These are phyloP conservation scores for Cercospora zeina DNA, from an alignment of 2,329 filamentous ascomycete species.

Conservation along the genomic window DNA sequence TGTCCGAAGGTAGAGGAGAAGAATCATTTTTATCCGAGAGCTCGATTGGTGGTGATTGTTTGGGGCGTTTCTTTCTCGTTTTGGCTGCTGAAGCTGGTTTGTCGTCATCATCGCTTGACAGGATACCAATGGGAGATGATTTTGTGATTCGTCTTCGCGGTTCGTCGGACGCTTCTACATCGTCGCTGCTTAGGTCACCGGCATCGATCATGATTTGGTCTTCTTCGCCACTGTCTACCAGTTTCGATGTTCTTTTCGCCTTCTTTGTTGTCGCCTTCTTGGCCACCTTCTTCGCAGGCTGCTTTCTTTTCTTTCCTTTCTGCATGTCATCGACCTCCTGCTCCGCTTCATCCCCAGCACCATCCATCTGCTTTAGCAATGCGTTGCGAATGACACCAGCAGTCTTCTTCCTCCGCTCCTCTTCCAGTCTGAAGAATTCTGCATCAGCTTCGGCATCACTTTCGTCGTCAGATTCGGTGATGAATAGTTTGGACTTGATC, in stretches of 20 bases:
- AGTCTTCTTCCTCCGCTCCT: conserved; percentile 62
- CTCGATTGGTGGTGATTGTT: conserved; percentile 21
- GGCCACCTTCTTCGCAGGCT: conserved; percentile 24
- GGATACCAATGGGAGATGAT: neutral
- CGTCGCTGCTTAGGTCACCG: conserved; percentile 17
- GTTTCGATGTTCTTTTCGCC: neutral
- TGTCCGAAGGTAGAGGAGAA: conserved; percentile 20
- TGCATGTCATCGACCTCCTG: conserved; percentile 31
- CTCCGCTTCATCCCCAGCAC: conserved; percentile 40
- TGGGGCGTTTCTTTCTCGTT: neutral
- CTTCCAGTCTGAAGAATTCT: conserved; percentile 77
- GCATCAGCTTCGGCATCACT: conserved; percentile 72
- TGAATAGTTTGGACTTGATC: conserved; percentile 81
- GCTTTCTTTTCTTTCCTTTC: conserved; percentile 27
- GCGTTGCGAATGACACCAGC: conserved; percentile 52
- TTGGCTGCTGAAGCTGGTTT: neutral
- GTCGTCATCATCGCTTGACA: conserved; percentile 9
- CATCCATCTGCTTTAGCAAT: conserved; percentile 45
- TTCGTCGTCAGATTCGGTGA: conserved; percentile 84
- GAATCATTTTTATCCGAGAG: conserved; percentile 22
- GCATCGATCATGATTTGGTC: conserved; percentile 28
- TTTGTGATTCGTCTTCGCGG: conserved; percentile 7
- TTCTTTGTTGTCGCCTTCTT: conserved; percentile 18
- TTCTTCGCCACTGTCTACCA: conserved; percentile 24
- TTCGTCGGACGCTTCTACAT: neutral